Evolutionary conservation across 116 monocot species (phyloP).

Genomic region (Papilionanthe hybrid): DNA sequence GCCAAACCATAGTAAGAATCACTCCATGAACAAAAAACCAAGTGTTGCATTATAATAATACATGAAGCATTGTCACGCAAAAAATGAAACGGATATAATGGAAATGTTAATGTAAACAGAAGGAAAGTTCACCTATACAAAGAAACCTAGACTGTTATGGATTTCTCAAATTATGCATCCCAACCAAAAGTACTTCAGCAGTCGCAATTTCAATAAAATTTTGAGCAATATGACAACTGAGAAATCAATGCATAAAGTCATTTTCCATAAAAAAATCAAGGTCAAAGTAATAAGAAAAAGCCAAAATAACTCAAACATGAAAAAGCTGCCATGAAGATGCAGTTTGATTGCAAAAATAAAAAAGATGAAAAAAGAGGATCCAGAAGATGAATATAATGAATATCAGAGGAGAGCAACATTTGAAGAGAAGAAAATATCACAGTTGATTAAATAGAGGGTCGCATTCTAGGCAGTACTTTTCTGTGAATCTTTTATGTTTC

Average conservation of each 20-base stretch:
- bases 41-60: not conserved
- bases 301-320: not conserved
- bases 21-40: not conserved
- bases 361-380: not conserved
- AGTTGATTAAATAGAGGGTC: not conserved
- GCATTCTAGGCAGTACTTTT: not conserved
- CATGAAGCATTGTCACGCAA: conserved; percentile 1
- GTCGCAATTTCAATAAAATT: not conserved
- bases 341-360: not conserved
- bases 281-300: not conserved
- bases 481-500: not conserved
- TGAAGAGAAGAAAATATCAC: not conserved
- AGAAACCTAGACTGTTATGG: not conserved
- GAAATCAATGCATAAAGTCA: not conserved
- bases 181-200: not conserved
- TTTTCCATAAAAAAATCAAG: not conserved
- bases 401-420: not conserved
- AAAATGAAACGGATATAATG: not conserved
- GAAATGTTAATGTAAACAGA: not conserved
- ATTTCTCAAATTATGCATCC: not conserved
- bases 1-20: not conserved
- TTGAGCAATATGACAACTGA: not conserved
- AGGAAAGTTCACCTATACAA: not conserved
- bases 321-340: not conserved
- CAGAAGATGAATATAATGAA: not conserved